These are phyloP conservation scores for Ustilago nuda DNA, from an alignment of 1,284 basidiomycete genomes.

Conservation along the genomic window DNA sequence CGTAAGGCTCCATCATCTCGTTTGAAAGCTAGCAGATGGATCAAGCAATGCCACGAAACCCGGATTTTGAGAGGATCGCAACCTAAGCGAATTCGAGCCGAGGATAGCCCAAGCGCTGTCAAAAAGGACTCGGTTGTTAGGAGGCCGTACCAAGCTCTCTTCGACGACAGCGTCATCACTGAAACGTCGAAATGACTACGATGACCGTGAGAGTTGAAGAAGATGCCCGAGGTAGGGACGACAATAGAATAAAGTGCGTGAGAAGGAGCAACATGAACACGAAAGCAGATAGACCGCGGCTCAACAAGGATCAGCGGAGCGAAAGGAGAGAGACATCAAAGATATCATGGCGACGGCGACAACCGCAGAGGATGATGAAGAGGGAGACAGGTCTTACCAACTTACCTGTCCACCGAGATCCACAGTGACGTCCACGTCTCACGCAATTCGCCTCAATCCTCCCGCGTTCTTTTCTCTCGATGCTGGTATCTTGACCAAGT, in stretches of 20 bases:
- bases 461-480: too few relatives aligned
- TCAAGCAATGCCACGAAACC: background rate
- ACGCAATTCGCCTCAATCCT: too few relatives aligned
- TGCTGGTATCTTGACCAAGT: too few relatives aligned
- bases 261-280: background rate
- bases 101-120: background rate
- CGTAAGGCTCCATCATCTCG: background rate
- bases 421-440: background rate
- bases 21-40: background rate
- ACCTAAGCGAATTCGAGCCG: background rate
- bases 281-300: conserved; percentile 2
- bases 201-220: background rate
- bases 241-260: background rate
- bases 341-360: background rate
- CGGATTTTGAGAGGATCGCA: too few relatives aligned
- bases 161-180: background rate
- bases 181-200: background rate
- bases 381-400: too few relatives aligned
- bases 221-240: background rate
- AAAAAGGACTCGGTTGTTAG: background rate
- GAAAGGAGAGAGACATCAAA: background rate
- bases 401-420: conserved; percentile 6
- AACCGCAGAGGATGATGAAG: too few relatives aligned
- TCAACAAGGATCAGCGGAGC: background rate
- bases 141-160: background rate